Evolutionary conservation across 106 monocot species (phyloP).

Genomic region (Cymbidium sinense): DNA sequence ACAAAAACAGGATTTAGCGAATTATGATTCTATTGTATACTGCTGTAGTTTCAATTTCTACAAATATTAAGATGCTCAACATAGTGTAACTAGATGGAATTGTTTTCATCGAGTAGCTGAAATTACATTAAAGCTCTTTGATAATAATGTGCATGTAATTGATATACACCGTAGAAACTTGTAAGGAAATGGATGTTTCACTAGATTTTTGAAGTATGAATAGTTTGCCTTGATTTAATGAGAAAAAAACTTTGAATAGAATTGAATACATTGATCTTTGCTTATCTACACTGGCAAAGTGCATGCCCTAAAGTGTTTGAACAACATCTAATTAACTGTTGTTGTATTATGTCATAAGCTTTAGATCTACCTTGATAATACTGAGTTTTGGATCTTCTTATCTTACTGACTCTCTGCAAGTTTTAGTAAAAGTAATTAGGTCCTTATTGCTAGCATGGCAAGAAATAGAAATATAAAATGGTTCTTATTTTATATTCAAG

Average conservation of each 20-base stretch:
- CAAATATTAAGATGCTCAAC: background rate
- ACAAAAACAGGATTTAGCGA: background rate
- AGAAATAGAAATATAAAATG: background rate
- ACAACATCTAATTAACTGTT: background rate
- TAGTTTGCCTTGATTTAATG: too few species aligned
- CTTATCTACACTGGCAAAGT: background rate
- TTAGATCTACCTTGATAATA: background rate
- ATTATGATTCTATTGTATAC: background rate
- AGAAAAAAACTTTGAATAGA: too few species aligned
- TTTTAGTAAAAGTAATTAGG: background rate
- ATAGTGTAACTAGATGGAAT: background rate
- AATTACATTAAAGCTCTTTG: too few species aligned
- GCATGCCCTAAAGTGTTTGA: background rate
- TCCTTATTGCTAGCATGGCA: background rate
- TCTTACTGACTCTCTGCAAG: background rate
- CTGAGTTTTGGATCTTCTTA: background rate
- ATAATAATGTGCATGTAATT: too few species aligned
- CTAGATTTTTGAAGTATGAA: too few species aligned
- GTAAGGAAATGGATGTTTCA: too few species aligned
- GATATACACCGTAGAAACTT: too few species aligned
- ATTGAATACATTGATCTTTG: background rate
- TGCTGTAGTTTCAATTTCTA: background rate
- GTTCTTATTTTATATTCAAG: background rate
- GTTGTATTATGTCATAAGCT: background rate
- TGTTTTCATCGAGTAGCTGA: too few species aligned